Evolutionary conservation across 2,329 filamentous ascomycete genomes (phyloP).

Genomic region (Ambrosiella beaveri): DNA sequence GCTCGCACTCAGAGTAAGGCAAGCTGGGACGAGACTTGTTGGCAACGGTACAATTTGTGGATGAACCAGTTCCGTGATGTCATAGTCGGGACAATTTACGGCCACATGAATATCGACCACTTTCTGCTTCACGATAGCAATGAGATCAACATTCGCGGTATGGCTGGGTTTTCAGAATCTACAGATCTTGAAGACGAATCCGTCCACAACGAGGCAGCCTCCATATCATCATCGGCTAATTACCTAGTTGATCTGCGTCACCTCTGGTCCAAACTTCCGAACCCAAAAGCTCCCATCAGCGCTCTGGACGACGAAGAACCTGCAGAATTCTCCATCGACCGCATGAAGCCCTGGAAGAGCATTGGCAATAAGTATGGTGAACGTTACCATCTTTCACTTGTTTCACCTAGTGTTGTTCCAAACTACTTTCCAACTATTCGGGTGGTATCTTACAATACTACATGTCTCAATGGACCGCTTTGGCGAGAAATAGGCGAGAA

Average conservation of each 20-base stretch:
- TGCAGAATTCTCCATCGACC: constrained; percentile 19
- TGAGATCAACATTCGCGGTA: constrained; percentile 39
- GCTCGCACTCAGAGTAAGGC: constrained; percentile 71
- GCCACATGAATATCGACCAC: constrained; percentile 98
- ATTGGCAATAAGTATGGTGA: constrained; percentile 73
- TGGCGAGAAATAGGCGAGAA: constrained; percentile 8
- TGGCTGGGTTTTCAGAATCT: constrained; percentile 21
- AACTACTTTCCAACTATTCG: constrained; percentile 81
- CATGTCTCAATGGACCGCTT: constrained; percentile 47
- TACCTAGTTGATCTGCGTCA: constrained; percentile 66
- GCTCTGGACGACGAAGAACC: constrained; percentile 4
- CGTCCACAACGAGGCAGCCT: constrained; percentile 19
- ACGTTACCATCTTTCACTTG: constrained; percentile 63
- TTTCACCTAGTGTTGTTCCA: constrained; percentile 76
- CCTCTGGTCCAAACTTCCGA: constrained; percentile 59
- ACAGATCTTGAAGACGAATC: constrained; percentile 16
- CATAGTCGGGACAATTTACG: constrained; percentile 60
- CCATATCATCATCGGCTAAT: constrained; percentile 30
- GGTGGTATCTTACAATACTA: constrained; percentile 91
- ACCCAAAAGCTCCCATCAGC: constrained; percentile 22
- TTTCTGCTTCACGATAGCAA: constrained; percentile 81
- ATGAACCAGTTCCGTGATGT: constrained; percentile 81
- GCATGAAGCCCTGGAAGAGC: constrained; percentile 35
- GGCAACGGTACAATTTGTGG: constrained; percentile 95
- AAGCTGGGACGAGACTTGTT: constrained; percentile 92